Percentiles rank a stretch among this genome's conserved stretches.
These are phyloP conservation scores for Pisolithus thermaeus DNA, from an alignment of 1,284 basidiomycete species.

Conservation along the genomic window DNA sequence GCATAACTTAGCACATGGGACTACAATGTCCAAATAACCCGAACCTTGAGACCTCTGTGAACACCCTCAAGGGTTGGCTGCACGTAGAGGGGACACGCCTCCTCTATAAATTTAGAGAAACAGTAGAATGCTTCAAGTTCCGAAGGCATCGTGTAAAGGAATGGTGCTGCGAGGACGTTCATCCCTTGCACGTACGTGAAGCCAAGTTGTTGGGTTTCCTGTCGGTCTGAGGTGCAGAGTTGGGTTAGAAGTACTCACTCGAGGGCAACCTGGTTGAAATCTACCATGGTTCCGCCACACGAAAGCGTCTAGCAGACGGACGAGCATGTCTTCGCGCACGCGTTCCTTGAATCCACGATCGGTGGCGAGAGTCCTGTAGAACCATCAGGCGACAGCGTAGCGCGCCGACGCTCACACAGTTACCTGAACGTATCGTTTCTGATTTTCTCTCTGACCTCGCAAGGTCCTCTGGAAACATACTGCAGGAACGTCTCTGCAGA, in stretches of 20 bases:
- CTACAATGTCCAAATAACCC: conserved; percentile 14
- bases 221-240: conserved; percentile 46
- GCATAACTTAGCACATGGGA: neutral
- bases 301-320: conserved; percentile 91
- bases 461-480: conserved; percentile 81
- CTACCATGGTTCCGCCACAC: conserved; percentile 89
- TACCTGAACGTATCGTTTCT: conserved; percentile 77
- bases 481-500: conserved; percentile 72
- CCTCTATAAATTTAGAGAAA: conserved; percentile 92
- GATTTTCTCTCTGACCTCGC: conserved; percentile 86
- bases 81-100: conserved; percentile 89
- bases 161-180: conserved; percentile 97
- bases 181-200: conserved; percentile 97
- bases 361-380: conserved; percentile 83
- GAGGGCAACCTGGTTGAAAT: conserved; percentile 9
- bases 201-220: conserved; percentile 66
- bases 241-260: neutral
- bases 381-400: conserved; percentile 6
- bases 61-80: conserved; percentile 94
- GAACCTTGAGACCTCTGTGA: conserved; percentile 86
- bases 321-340: conserved; percentile 95
- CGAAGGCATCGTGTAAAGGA: conserved; percentile 92
- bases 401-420: conserved; percentile 7
- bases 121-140: conserved; percentile 96
- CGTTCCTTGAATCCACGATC: conserved; percentile 93